Conservation (phyloP, 495 filamentous ascomycete genomes). For the Aspergillus affinis region DNA sequence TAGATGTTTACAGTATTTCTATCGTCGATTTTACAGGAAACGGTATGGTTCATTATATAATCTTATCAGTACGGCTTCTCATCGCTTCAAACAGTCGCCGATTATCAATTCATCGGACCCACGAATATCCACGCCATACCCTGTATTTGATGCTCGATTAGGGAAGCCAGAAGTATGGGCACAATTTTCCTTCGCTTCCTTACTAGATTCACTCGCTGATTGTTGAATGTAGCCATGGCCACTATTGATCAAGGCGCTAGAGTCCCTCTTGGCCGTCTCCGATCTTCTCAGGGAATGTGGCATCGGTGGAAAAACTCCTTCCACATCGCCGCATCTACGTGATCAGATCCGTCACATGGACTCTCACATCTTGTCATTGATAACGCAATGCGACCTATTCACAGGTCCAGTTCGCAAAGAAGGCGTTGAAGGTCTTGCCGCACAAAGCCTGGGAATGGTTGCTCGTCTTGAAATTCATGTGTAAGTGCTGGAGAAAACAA, state of each 20-base stretch:
- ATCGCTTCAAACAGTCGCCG: slow-evolving; percentile 26
- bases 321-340: background rate
- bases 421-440: background rate
- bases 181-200: too few species aligned
- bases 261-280: background rate
- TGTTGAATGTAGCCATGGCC: slow-evolving; percentile 1
- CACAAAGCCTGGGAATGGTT: background rate
- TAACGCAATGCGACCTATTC: background rate
- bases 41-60: background rate
- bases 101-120: slow-evolving; percentile 41
- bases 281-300: background rate
- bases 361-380: background rate
- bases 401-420: background rate
- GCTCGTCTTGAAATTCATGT: background rate
- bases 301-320: background rate
- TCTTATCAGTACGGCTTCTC: background rate
- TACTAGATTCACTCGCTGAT: background rate
- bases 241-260: background rate
- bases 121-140: slow-evolving; percentile 46
- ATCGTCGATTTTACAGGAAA: background rate
- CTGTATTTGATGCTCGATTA: slow-evolving; percentile 21
- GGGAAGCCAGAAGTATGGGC: background rate
- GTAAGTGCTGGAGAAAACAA: background rate
- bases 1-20: background rate
- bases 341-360: background rate